A percentile compares a stretch with the other conserved stretches of the same genome.
Conservation (phyloP, 371 early-diverging fungal species). For the Mortierella sp. region DNA sequence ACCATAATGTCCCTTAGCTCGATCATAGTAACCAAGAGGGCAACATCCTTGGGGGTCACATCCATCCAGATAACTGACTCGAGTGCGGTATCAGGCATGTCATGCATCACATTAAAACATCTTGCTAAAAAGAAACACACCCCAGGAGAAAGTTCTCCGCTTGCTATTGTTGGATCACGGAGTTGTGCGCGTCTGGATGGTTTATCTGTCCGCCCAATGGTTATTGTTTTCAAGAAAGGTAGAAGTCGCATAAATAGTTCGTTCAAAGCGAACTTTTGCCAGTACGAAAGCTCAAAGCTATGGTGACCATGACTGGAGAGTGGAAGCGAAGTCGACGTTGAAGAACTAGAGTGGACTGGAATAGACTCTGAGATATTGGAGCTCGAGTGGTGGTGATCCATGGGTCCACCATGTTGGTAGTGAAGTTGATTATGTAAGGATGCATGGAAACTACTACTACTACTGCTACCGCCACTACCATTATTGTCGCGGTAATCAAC, state of each 20-base stretch:
- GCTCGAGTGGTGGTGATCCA: conserved; percentile 1
- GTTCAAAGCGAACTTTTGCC: conserved; percentile 58
- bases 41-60: conserved; percentile 44
- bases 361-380: conserved; percentile 25
- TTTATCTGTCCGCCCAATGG: conserved; percentile 52
- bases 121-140: conserved; percentile 53
- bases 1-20: conserved; percentile 53
- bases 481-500: neutral
- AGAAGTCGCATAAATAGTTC: conserved; percentile 49
- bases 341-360: conserved; percentile 23
- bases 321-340: conserved; percentile 13
- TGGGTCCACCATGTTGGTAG: neutral
- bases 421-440: conserved; percentile 6
- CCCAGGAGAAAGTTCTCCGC: conserved; percentile 41
- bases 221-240: conserved; percentile 40
- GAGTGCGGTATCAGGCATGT: conserved; percentile 55
- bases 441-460: conserved; percentile 9
- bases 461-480: conserved; percentile 11
- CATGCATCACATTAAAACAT: conserved; percentile 57
- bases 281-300: conserved; percentile 52
- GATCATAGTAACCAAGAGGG: conserved; percentile 45
- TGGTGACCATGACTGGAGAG: conserved; percentile 17
- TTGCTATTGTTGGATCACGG: conserved; percentile 5
- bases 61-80: conserved; percentile 56
- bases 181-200: conserved; percentile 25